These are phyloP conservation scores for Suhomyces faveliae DNA, from an alignment of 805 yeast species.

Conservation along the genomic window DNA sequence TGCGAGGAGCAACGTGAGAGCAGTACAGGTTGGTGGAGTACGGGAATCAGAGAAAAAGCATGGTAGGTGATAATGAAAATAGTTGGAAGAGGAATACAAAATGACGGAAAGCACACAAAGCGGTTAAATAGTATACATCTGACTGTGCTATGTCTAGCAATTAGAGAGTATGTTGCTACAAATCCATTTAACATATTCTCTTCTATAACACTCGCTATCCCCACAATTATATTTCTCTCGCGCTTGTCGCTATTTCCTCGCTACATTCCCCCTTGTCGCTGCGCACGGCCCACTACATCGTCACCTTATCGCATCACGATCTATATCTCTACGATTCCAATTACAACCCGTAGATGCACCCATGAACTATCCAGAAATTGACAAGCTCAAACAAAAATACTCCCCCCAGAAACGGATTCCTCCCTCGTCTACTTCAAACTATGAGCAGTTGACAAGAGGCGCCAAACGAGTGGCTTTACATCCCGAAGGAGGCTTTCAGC, in stretches of 20 bases:
- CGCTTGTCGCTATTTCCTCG: background rate
- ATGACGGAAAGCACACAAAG: too few species aligned
- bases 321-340: background rate
- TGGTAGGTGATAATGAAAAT: too few species aligned
- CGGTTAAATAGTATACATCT: too few species aligned
- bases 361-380: constrained; percentile 2
- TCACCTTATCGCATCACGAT: background rate
- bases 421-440: background rate
- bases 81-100: background rate
- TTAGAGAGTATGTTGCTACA: too few species aligned
- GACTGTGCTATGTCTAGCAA: too few species aligned
- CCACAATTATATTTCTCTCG: background rate
- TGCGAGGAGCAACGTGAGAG: background rate
- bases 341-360: background rate
- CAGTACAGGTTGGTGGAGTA: too few species aligned
- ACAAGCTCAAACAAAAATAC: constrained; percentile 6
- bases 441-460: background rate
- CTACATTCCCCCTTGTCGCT: background rate
- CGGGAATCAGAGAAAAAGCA: too few species aligned
- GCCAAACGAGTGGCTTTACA: background rate
- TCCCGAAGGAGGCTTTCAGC: constrained; percentile 7
- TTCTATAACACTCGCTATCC: background rate
- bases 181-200: too few species aligned
- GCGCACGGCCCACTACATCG: background rate
- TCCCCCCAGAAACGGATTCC: constrained; percentile 7